These are phyloP conservation scores for Lentinula boryana DNA, from an alignment of 768 basidiomycete genomes.

Conservation along the genomic window DNA sequence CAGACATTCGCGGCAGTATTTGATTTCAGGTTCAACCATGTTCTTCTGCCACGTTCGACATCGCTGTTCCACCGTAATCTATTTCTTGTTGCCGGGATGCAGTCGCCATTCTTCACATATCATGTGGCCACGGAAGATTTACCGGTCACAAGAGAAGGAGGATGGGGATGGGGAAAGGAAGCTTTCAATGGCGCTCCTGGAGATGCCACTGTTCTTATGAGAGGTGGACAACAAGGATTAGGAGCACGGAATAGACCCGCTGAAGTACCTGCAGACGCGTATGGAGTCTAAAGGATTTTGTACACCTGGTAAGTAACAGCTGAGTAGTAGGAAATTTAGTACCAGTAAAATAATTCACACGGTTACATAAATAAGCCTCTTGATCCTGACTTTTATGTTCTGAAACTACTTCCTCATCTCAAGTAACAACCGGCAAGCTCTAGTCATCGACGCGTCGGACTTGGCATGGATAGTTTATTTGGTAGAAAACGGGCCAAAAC, in stretches of 20 bases:
- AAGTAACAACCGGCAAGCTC: neutral
- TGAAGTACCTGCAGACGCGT: neutral
- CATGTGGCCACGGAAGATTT: slow-evolving; percentile 22
- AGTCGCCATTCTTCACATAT: slow-evolving; percentile 29
- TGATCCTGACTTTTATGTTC: neutral
- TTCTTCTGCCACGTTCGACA: slow-evolving; percentile 45
- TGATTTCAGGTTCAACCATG: slow-evolving; percentile 55
- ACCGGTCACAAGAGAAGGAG: slow-evolving; percentile 40
- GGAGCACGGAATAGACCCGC: neutral
- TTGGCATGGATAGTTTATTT: slow-evolving; percentile 59
- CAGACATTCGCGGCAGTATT: slow-evolving; percentile 50
- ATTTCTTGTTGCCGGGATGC: slow-evolving; percentile 14
- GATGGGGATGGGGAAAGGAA: slow-evolving; percentile 34
- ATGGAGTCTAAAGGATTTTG: neutral
- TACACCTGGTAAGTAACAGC: no score
- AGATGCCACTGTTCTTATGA: slow-evolving; percentile 24
- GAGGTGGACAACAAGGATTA: neutral
- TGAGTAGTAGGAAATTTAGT: no score
- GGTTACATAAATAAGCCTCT: neutral
- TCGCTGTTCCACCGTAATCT: slow-evolving; percentile 35
- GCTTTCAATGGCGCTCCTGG: slow-evolving; percentile 35
- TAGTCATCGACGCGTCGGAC: neutral
- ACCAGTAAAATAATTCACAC: neutral
- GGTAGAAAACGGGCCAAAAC: slow-evolving; percentile 56
- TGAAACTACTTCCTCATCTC: neutral